A percentile compares a stretch with the other conserved stretches of the same genome.
phyloP scores from a whole-genome alignment of 768 basidiomycete species.

The Termitomyces sp. region DNA sequence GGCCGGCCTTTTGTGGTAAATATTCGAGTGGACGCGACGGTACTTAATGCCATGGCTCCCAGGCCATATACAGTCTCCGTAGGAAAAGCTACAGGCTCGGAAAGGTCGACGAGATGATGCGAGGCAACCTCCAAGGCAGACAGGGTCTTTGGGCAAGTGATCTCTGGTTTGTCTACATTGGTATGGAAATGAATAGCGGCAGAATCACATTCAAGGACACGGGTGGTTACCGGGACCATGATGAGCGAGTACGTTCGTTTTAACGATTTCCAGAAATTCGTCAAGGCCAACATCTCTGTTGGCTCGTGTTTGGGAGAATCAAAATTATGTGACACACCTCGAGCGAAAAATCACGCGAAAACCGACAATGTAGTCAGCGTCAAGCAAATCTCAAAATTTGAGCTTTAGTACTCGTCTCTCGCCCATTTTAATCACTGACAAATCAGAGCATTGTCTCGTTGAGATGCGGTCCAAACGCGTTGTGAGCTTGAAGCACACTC shows the following conservation, averaged over 20 bases:
- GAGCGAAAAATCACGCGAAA: not conserved
- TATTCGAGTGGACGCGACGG: constrained; percentile 62
- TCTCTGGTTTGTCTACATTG: constrained; percentile 36
- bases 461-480: too few relatives aligned
- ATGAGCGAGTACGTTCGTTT: constrained; percentile 22
- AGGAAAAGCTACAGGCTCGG: constrained; percentile 77
- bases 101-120: constrained; percentile 40
- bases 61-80: constrained; percentile 99
- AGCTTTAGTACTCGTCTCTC: too few relatives aligned
- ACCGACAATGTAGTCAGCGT: too few relatives aligned
- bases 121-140: constrained; percentile 52
- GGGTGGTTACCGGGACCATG: constrained; percentile 18
- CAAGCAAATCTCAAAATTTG: too few relatives aligned
- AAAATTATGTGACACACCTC: too few relatives aligned
- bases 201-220: constrained; percentile 59
- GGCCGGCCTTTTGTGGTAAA: constrained; percentile 90
- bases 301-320: constrained; percentile 2
- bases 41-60: constrained; percentile 75
- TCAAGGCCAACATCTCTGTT: constrained; percentile 14
- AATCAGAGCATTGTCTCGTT: too few relatives aligned
- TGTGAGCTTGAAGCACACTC: too few relatives aligned
- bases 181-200: constrained; percentile 50
- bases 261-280: constrained; percentile 21
- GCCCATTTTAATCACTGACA: too few relatives aligned
- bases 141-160: constrained; percentile 46